Evolutionary conservation across 2,329 filamentous ascomycete genomes (phyloP), one percentile per base, ranked within the genome.

Genomic region (Diaporthe nobilis): DNA sequence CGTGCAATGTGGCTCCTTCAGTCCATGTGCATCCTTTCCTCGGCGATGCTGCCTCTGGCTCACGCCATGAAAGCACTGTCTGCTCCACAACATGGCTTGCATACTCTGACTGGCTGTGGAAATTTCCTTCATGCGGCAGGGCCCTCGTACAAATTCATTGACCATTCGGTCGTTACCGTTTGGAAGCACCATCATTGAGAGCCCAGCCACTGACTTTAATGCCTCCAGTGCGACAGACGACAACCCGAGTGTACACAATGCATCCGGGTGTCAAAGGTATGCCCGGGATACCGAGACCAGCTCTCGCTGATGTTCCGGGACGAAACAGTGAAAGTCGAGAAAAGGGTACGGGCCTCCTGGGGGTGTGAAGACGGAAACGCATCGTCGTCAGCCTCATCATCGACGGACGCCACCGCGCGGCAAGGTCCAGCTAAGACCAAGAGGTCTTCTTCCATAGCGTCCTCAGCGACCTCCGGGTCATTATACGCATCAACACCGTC

Each of bases 271-370:
- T 87, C 88, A 79, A 90, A 91, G 82, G 87, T 85, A 79, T 93
- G 91, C 78, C 90, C 91, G 28, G 91, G 91, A 9, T 93, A 93
- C 79, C 87, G 91, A 78, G 91, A 93, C 77, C 90, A 92, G 81
- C 83, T 92, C 47, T 91, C 90, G 44, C 85, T 93, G 75, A 90
- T 93, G 88, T 93, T 93, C 81, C 90, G 91, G 51, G 91, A 93
- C 83, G 91, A 93, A 83, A 92, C 89, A 79, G 89, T 86, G 78
- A 90, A 92, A 79, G 90, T 92, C 61, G 89, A 90, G 37, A 87
- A 87, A 77, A 92, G 91, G 80, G 88, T 88, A 28, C 88, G 90
- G 73, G 88, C 87, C 37, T 88, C 86, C 82, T 89, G 85, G 87
- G 86, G 85, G 74, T 84, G 78, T 75, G 78, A 79, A 22, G 78